Conservation (phyloP, 2,329 filamentous ascomycete genomes). For the Aspergillus sp. region DNA sequence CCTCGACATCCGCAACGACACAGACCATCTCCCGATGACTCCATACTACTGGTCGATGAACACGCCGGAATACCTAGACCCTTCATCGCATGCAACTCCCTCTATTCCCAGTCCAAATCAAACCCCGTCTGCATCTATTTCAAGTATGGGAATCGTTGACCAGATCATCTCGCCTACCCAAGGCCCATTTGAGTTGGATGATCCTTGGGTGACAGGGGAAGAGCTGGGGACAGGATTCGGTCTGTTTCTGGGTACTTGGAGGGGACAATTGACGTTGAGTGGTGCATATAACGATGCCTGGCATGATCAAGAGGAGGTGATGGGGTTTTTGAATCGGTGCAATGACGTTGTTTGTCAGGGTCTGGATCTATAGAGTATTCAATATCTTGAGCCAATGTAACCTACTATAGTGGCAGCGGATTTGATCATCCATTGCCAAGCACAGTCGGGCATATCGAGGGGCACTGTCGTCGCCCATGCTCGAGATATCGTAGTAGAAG, state of each 20-base stretch:
- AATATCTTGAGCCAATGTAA: no score
- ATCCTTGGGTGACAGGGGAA: slow-evolving; percentile 45
- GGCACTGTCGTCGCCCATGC: no score
- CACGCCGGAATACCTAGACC: slow-evolving; percentile 12
- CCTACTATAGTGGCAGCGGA: no score
- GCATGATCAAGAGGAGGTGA: slow-evolving; percentile 25
- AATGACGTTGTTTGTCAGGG: slow-evolving; percentile 4
- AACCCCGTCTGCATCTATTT: slow-evolving; percentile 16
- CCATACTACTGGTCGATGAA: slow-evolving; percentile 16
- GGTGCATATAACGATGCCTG: slow-evolving; percentile 42
- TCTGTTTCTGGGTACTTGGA: slow-evolving; percentile 40
- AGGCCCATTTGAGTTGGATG: slow-evolving; percentile 22
- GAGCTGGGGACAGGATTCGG: slow-evolving; percentile 37
- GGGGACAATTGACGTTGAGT: slow-evolving; percentile 33
- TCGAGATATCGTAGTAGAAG: no score
- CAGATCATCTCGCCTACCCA: slow-evolving; percentile 22
- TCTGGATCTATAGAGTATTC: no score
- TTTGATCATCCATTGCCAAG: no score
- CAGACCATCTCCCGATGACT: slow-evolving; percentile 12
- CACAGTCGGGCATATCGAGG: no score
- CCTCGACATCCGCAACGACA: slow-evolving; percentile 11
- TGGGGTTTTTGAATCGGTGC: slow-evolving; percentile 13
- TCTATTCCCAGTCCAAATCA: slow-evolving; percentile 13
- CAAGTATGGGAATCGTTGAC: slow-evolving; percentile 27
- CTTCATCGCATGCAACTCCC: not conserved